phyloP scores from a whole-genome alignment of 345 rosid species.

The Dimocarpus longan region DNA sequence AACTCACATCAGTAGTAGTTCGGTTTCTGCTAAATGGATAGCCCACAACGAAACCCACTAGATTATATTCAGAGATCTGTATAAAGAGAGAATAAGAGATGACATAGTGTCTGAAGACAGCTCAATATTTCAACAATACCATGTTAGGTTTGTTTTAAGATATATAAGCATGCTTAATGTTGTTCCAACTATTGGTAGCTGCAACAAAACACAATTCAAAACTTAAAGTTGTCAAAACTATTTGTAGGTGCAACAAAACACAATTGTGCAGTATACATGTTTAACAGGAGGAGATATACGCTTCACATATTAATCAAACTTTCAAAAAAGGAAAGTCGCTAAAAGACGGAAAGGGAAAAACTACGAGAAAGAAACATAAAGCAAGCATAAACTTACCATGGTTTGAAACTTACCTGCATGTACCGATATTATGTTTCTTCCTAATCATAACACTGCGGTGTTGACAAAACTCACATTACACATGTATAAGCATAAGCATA shows the following conservation, averaged over 20 bases:
- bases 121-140: slow-evolving; percentile 12
- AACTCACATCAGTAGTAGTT: slow-evolving; percentile 43
- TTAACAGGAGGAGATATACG: background rate
- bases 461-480: background rate
- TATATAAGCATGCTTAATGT: background rate
- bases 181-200: background rate
- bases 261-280: background rate
- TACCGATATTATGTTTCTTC: slow-evolving; percentile 59
- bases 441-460: slow-evolving; percentile 72
- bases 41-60: slow-evolving; percentile 77
- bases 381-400: slow-evolving; percentile 48
- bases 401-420: slow-evolving; percentile 68
- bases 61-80: slow-evolving; percentile 66
- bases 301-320: background rate
- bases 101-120: background rate
- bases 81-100: slow-evolving; percentile 15
- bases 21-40: slow-evolving; percentile 51
- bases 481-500: background rate
- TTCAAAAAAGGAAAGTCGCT: background rate
- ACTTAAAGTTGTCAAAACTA: too few relatives aligned
- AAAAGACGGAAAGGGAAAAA: too few relatives aligned
- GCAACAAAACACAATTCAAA: too few relatives aligned
- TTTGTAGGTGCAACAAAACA: slow-evolving; percentile 5
- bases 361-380: background rate
- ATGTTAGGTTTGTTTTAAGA: background rate